phyloP scores from a whole-genome alignment of 805 yeast species.

The Saturnispora silvae region DNA sequence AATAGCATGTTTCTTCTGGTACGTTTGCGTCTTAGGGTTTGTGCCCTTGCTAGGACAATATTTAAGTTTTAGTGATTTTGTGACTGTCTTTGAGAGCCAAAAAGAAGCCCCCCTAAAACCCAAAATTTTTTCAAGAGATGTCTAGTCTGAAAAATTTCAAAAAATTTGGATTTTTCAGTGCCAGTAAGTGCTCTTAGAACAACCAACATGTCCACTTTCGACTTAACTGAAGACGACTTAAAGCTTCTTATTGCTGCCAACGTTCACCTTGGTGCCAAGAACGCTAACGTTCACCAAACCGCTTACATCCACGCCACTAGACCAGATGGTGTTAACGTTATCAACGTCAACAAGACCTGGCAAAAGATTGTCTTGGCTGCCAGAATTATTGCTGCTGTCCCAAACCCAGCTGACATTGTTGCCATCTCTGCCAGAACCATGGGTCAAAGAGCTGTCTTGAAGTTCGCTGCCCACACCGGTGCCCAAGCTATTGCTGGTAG shows the following conservation, averaged over 20 bases:
- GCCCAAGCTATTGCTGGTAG: slow-evolving; percentile 99
- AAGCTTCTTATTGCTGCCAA: slow-evolving; percentile 99
- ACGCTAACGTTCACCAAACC: slow-evolving; percentile 98
- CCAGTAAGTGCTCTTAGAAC: slow-evolving; percentile 9
- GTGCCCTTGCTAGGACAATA: too few species aligned
- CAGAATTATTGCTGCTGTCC: slow-evolving; percentile 98
- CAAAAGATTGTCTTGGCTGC: slow-evolving; percentile 99
- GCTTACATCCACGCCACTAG: slow-evolving; percentile 96
- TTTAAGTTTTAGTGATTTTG: too few species aligned
- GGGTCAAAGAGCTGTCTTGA: slow-evolving; percentile 99
- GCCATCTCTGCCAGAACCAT: slow-evolving; percentile 98
- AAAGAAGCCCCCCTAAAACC: slow-evolving; percentile 6
- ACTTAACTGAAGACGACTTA: slow-evolving; percentile 87
- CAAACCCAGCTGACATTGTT: slow-evolving; percentile 96
- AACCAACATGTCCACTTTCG: slow-evolving; percentile 28
- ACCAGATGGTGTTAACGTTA: slow-evolving; percentile 98
- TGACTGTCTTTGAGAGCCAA: slow-evolving; percentile 2
- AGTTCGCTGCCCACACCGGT: slow-evolving; percentile 99
- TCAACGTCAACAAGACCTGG: slow-evolving; percentile 99
- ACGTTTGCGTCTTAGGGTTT: too few species aligned
- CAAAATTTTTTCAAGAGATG: neutral
- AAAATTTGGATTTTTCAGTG: slow-evolving; percentile 1
- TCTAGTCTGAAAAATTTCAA: slow-evolving; percentile 6
- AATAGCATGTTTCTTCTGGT: too few species aligned
- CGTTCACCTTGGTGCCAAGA: slow-evolving; percentile 98